A percentile compares a stretch with the other conserved stretches of the same genome.
Evolutionary conservation across 2,329 filamentous ascomycete genomes (phyloP).

Genomic region (Cadophora sp.): DNA sequence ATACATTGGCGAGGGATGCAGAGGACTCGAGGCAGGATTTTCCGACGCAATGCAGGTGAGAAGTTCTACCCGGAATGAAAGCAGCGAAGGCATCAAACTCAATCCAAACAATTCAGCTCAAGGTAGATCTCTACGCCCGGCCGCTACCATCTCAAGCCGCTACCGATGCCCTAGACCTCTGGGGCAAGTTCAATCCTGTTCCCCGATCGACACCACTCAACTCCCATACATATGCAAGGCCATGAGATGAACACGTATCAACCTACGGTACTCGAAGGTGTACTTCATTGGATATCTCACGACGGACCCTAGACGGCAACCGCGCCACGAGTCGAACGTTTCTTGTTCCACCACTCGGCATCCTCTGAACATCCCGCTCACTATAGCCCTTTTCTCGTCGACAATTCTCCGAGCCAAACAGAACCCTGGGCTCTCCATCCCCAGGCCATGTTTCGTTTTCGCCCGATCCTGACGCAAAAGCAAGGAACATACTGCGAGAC

Average conservation of each 20-base stretch:
- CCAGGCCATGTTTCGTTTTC: too few relatives aligned
- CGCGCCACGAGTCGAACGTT: neutral
- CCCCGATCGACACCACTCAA: neutral
- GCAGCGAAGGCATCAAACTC: neutral
- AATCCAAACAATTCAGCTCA: neutral
- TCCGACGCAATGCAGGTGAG: too few relatives aligned
- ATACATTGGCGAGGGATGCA: too few relatives aligned
- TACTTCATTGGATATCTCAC: neutral
- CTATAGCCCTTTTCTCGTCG: neutral
- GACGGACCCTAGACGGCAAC: neutral
- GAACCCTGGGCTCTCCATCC: neutral
- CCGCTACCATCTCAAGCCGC: neutral
- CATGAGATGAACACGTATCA: neutral
- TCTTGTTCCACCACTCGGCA: neutral
- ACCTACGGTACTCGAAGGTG: neutral
- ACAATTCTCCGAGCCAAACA: neutral
- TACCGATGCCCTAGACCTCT: neutral
- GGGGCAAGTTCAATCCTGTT: too few relatives aligned
- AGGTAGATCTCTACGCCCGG: neutral
- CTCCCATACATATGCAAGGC: neutral
- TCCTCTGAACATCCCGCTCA: neutral
- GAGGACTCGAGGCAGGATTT: too few relatives aligned
- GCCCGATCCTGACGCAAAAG: too few relatives aligned
- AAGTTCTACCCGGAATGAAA: neutral
- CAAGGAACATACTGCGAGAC: too few relatives aligned